Evolutionary conservation across 2,329 filamentous ascomycete species (phyloP).

Genomic region (Arachnopeziza araneosa): DNA sequence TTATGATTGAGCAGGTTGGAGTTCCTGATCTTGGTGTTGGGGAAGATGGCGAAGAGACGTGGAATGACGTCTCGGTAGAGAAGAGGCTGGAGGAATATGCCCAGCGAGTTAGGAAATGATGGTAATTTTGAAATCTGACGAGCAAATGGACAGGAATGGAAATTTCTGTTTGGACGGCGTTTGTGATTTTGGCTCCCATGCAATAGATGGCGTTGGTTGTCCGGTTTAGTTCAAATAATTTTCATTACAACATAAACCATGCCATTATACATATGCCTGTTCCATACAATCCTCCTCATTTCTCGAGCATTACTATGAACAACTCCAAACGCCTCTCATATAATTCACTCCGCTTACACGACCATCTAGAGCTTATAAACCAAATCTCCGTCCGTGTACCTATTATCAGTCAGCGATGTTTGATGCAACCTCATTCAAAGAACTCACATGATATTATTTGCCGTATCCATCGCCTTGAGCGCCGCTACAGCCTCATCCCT

Average conservation of each 20-base stretch:
- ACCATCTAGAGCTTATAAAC: slow-evolving; percentile 62
- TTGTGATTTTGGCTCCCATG: neutral
- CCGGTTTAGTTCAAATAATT: neutral
- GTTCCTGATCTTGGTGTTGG: slow-evolving; percentile 56
- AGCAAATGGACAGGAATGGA: neutral
- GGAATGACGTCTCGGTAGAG: slow-evolving; percentile 53
- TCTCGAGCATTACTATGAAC: neutral
- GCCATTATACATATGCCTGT: neutral
- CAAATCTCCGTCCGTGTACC: slow-evolving; percentile 56
- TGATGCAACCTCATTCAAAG: neutral
- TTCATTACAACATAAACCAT: neutral
- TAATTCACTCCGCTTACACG: neutral
- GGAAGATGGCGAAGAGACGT: slow-evolving; percentile 45
- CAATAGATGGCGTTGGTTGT: neutral
- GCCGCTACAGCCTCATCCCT: slow-evolving; percentile 70
- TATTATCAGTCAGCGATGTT: slow-evolving; percentile 26
- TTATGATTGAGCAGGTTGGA: slow-evolving; percentile 92
- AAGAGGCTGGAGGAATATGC: slow-evolving; percentile 47
- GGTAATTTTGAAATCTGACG: neutral
- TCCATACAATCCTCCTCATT: neutral
- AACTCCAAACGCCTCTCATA: neutral
- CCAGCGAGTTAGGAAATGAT: slow-evolving; percentile 2
- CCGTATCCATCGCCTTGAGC: slow-evolving; percentile 71
- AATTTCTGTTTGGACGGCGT: neutral
- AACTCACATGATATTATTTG: slow-evolving; percentile 89